These are phyloP conservation scores for Oryza meridionalis DNA, from an alignment of 176 grass and related monocot genomes.

Conservation along the genomic window DNA sequence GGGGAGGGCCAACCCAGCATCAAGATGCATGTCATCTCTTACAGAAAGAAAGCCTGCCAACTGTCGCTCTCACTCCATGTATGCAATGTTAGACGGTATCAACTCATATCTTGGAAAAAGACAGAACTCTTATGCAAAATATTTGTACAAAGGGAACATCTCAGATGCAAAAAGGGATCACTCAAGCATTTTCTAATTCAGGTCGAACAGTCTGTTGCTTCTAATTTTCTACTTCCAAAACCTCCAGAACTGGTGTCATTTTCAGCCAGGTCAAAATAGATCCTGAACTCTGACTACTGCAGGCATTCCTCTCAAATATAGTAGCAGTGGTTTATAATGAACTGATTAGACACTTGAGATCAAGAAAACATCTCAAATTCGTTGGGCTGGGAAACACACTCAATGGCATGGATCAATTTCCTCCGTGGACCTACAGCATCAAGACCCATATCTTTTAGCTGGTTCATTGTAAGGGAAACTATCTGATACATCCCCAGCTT, in stretches of 20 bases:
- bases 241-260: neutral
- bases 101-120: neutral
- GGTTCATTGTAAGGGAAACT: conserved; percentile 54
- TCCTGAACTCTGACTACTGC: neutral
- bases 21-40: neutral
- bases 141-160: too few relatives aligned
- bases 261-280: conserved; percentile 11
- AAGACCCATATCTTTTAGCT: conserved; percentile 65
- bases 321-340: neutral
- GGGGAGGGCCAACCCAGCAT: too few relatives aligned
- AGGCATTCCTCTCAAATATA: conserved; percentile 2
- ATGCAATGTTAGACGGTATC: neutral
- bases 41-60: neutral
- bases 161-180: conserved; percentile 1
- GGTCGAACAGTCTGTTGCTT: neutral
- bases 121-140: neutral
- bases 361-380: conserved; percentile 43
- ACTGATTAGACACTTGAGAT: conserved; percentile 25
- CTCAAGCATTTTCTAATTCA: neutral
- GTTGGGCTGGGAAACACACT: conserved; percentile 32
- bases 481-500: conserved; percentile 49
- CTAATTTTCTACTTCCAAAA: neutral
- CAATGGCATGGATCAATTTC: conserved; percentile 62
- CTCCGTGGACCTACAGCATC: conserved; percentile 64
- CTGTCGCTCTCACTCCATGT: neutral